Percentiles rank a stretch among this genome's conserved stretches.
Conservation (phyloP, 1,284 basidiomycete species). For the Tremellales sp. region DNA sequence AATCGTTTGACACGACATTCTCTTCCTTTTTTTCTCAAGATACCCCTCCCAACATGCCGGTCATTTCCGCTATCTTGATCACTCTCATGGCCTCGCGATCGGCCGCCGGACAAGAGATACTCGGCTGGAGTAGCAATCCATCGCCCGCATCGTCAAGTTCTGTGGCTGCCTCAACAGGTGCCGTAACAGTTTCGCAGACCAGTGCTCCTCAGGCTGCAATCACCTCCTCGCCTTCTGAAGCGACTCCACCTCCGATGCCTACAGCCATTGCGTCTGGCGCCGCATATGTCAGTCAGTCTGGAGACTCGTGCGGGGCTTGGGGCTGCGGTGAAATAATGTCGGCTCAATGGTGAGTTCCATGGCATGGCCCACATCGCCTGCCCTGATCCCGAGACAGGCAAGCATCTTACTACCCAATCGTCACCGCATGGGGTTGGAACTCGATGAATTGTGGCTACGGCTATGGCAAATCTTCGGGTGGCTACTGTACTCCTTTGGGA, state of each 20-base stretch:
- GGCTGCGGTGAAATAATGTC: slow-evolving; percentile 22
- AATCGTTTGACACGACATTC: neutral
- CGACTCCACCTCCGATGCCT: too few relatives aligned
- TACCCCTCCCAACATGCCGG: neutral
- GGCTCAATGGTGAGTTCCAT: slow-evolving; percentile 2
- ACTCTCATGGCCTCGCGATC: neutral
- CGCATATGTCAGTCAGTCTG: slow-evolving; percentile 10
- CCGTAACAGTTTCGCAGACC: neutral
- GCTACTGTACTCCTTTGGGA: slow-evolving; percentile 13
- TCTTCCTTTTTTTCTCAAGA: neutral
- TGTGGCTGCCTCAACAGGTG: neutral
- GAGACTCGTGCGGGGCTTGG: slow-evolving; percentile 23
- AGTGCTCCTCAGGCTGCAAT: slow-evolving; percentile 8
- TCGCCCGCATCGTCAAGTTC: neutral
- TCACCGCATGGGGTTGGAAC: slow-evolving; percentile 16
- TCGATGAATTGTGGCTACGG: slow-evolving; percentile 30
- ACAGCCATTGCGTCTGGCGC: slow-evolving; percentile 7
- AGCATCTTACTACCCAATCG: slow-evolving; percentile 18
- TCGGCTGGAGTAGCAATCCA: neutral
- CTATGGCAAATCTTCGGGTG: slow-evolving; percentile 6
- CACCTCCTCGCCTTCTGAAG: slow-evolving; percentile 8
- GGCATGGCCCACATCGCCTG: neutral
- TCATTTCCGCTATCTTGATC: neutral
- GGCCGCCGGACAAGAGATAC: slow-evolving; percentile 1
- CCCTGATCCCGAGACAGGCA: slow-evolving; percentile 10